Evolutionary conservation across 208 protist genomes (phyloP), one percentile per base, ranked within the genome.

Genomic region (Leishmania guyanensis): DNA sequence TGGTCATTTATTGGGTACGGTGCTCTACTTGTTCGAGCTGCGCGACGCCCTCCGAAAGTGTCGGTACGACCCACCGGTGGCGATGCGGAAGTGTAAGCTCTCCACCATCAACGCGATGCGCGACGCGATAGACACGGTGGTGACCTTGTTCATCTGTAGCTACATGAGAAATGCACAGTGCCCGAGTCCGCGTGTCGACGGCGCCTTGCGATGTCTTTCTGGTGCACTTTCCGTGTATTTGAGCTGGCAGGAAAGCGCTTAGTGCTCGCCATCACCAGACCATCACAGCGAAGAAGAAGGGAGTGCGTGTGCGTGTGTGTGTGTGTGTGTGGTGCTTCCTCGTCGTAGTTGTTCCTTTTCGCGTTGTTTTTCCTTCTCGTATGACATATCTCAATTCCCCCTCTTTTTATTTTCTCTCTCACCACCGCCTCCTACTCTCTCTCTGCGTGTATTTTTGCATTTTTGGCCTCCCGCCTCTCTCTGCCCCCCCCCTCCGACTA

Each of bases 1-100:
- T n/a, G 76, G 88, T 77, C 93, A 92, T 78, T 5, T 90, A n/a
- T 48, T 88, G 20, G 81, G 87, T 16, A 39, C 80, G 5, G 33
- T 77, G 4, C 79, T 93, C 70, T 77, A 88, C 70, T 62, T 91
- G 36, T 77, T 90, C 50, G 87, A 93, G 64, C 54, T 94, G 33
- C 83, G 84, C 16, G 88, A 92, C 56, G 79, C 78, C 5, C 60
- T 83, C 12, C 80, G 86, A 53, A 74, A 83, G 33, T 75, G 78
- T 36, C 46, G 77, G 9, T 91, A 90, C 79, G 91, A 92, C 60
- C 86, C 86, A 2, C 87, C 85, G 39, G 84, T 82, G 66, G 83
- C 90, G 29, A 16, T 82, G 75, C 36, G 80, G n/a, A 86, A 81
- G 14, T 79, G 77, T 53, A 88, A 75, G 71, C 69, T 65, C 12